Conservation (phyloP, 306 rosid species). For the Sindora glabra region DNA sequence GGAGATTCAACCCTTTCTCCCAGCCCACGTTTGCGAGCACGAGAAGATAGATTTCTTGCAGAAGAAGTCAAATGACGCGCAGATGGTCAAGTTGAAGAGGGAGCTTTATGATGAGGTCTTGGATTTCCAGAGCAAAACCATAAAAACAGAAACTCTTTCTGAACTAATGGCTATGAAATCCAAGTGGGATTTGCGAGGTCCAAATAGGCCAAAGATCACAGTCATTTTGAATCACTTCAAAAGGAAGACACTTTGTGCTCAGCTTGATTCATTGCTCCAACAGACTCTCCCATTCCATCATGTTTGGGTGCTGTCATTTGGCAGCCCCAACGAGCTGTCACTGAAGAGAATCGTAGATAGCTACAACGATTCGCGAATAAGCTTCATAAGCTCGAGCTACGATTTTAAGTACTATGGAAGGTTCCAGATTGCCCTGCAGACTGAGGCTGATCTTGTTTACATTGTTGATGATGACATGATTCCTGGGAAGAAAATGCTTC, state of each 20-base stretch:
- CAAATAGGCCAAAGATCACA: conserved; percentile 58
- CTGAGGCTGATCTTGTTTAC: conserved; percentile 81
- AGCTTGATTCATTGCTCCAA: conserved; percentile 67
- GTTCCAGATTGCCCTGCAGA: conserved; percentile 91
- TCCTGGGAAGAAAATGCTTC: conserved; percentile 85
- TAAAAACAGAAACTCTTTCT: conserved; percentile 60
- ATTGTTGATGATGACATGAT: conserved; percentile 92
- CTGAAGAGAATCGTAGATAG: conserved; percentile 74
- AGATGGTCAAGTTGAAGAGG: conserved; percentile 69
- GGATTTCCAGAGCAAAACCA: conserved; percentile 47
- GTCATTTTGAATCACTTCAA: conserved; percentile 87
- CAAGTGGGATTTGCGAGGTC: conserved; percentile 57
- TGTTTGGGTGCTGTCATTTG: conserved; percentile 93
- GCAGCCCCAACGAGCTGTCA: conserved; percentile 84
- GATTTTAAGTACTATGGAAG: conserved; percentile 98
- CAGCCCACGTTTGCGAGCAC: conserved; percentile 51
- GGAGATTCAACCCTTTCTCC: conserved; percentile 29
- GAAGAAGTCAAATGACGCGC: conserved; percentile 77
- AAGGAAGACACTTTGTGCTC: conserved; percentile 90
- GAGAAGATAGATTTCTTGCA: conserved; percentile 87
- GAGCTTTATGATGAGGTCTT: conserved; percentile 67
- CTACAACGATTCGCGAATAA: conserved; percentile 77
- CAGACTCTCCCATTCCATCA: conserved; percentile 89
- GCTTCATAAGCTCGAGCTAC: conserved; percentile 80
- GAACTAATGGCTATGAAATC: conserved; percentile 81